phyloP scores from a whole-genome alignment of 495 filamentous ascomycete genomes.

The Lichenothelia convexa region DNA sequence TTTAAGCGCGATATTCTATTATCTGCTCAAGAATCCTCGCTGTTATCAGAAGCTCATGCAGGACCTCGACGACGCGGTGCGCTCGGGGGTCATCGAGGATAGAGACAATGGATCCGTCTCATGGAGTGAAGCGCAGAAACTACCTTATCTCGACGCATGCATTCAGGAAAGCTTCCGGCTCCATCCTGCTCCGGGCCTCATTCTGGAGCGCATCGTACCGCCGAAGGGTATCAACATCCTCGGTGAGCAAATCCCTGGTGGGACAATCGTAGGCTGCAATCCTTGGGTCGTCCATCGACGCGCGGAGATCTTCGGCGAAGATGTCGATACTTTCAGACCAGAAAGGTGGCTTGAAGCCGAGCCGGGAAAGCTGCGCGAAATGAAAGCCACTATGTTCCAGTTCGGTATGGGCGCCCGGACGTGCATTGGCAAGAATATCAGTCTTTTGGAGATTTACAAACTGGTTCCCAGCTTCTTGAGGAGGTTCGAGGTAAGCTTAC shows the following conservation, averaged over 20 bases:
- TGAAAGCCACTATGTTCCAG: conserved; percentile 29
- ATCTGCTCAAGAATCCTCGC: conserved; percentile 20
- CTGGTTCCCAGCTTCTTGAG: conserved; percentile 54
- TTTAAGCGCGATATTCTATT: conserved; percentile 22
- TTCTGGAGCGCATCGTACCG: conserved; percentile 48
- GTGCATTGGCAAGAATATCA: conserved; percentile 59
- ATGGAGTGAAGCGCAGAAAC: conserved; percentile 26
- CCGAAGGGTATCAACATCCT: conserved; percentile 31
- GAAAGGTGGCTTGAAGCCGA: conserved; percentile 35
- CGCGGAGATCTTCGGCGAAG: conserved; percentile 32
- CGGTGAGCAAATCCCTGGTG: conserved; percentile 33
- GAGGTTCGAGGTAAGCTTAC: conserved; percentile 38
- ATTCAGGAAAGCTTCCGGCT: conserved; percentile 53
- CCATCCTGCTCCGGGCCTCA: conserved; percentile 42
- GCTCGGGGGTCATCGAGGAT: conserved; percentile 16
- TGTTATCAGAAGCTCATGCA: conserved; percentile 22
- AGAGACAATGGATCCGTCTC: conserved; percentile 18
- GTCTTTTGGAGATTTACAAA: conserved; percentile 63
- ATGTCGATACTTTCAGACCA: conserved; percentile 34
- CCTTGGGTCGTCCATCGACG: conserved; percentile 39
- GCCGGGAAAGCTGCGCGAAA: conserved; percentile 21
- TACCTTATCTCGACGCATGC: conserved; percentile 46
- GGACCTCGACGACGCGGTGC: conserved; percentile 22
- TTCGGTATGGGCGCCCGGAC: conserved; percentile 49
- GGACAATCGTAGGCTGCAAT: conserved; percentile 41